Evolutionary conservation across 768 basidiomycete genomes (phyloP), one percentile per base, ranked within the genome.

Genomic region (Cystofilobasidium ferigula): DNA sequence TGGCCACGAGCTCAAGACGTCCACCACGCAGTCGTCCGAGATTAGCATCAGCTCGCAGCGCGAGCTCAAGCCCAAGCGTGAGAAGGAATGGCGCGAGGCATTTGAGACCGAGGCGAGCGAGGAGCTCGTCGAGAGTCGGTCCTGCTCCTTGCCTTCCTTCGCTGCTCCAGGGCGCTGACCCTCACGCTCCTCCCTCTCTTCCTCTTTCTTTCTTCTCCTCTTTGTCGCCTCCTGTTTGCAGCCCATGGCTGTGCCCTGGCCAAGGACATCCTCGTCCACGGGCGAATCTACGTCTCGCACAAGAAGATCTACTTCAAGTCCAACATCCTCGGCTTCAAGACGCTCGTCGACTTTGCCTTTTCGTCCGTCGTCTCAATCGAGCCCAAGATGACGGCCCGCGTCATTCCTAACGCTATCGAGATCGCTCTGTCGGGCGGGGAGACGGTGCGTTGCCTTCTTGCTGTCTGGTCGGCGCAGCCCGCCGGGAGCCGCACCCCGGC

Each of bases 371-470:
- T 47, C 24, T 45, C 62, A 26, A 54, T 70, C 26, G n/a, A 34
- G 12, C 63, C 69, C n/a, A 67, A 62, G 59, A 69, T 70, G 62
- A 70, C 70, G 9, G 71, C 71, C 2, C 63, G 64, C 5, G 64
- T 67, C 36, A 72, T 72, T n/a, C 71, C 71, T 1, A 72, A 72
- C 47, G 70, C 71, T 13, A 67, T 72, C 28, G 69, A 67, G 54
- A 61, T 71, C 22, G 24, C 30, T 20, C 36, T 56, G 3, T 14
- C 48, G 8, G 47, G 61, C 43, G 61, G 56, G 36, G 57, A 62
- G 26, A 57, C 32, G 43, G 67, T 67, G 22, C 22, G 61, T 38
- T 10, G 14, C 16, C 13, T 1, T 51, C 28, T 18, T 26, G 63
- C n/a, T n/a, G n/a, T n/a, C n/a, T n/a, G n/a, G n/a, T n/a, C n/a